Evolutionary conservation across 139 green algal species (phyloP).

Genomic region (Asterochloris erici): DNA sequence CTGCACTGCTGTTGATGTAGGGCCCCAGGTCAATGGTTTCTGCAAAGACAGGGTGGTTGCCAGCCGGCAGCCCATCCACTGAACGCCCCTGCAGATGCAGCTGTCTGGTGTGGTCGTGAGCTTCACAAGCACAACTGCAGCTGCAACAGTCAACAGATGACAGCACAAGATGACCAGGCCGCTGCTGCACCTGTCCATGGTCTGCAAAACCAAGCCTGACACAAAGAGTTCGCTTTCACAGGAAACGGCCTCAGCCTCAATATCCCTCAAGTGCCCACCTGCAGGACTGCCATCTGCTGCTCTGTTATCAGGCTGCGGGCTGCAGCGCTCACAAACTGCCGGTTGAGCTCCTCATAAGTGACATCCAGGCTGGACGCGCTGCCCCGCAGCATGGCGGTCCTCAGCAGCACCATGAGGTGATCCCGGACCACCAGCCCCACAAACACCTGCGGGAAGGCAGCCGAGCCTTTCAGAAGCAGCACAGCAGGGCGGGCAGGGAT

Average conservation of each 20-base stretch:
- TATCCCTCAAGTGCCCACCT: constrained; percentile 17
- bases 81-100: not conserved
- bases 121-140: no score
- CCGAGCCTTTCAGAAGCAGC: no score
- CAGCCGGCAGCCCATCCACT: constrained; percentile 10
- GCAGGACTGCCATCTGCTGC: constrained; percentile 61
- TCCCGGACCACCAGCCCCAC: constrained; percentile 68
- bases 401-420: constrained; percentile 79
- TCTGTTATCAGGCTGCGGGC: constrained; percentile 30
- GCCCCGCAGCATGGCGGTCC: constrained; percentile 38
- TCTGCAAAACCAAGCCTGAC: no score
- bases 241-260: no score
- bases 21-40: constrained; percentile 68
- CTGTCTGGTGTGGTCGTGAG: no score
- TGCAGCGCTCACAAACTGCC: constrained; percentile 32
- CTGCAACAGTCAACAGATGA: no score
- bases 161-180: no score
- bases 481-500: no score
- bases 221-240: no score
- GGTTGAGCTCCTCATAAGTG: constrained; percentile 40
- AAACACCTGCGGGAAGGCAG: constrained; percentile 47
- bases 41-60: constrained; percentile 23
- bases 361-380: constrained; percentile 41
- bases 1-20: constrained; percentile 75
- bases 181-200: no score